Base-by-base conservation (phyloP, 805 yeast species). In the Candida fluviatilis region DNA sequence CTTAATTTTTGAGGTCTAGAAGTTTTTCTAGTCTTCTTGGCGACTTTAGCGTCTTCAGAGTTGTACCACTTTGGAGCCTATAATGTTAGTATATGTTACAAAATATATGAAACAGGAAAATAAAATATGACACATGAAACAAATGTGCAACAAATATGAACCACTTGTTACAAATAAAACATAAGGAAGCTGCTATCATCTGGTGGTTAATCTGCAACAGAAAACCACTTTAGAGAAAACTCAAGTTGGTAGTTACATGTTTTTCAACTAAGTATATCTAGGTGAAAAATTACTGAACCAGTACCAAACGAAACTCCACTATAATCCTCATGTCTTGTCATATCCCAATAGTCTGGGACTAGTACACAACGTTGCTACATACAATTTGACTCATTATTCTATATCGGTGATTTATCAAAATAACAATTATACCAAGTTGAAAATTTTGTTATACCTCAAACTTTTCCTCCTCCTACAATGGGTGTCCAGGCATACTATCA, bases 1-100 rank as follows among this genome's bases (percentile, higher is more conserved):
- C 98, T 89, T 73, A 93, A 80, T 75, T 85, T 85, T 75, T 88
- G 93, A 65, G 97, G 95, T 69, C 89, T 87, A 62, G 78, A 76
- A 60, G 90, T 67, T 84, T 89, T 87, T 84, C 96, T 87, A 67
- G 87, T 70, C 75, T 78, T 80, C 79, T 84, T 87, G 60, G 91
- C 80, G 62, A 80, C 88, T 69, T 90, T 83, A 60, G 78, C 84
- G 73, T 82, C 86, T 78, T 86, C 91, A 66, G 95, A 82, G 71
- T 86, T 88, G 80, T 85, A 89, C 95, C 95, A 86, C 78, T 83
- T 84, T 73, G 87, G 84, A 65, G 93, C 91, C 73, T 68, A 57
- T 6, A 49, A 18, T 18, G 47, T 43, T 43, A 43, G 47, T 41
- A 41, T 62, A 55, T 54, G 52, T 54, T 54, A 55, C 46, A 21